Conservation (phyloP, 768 basidiomycete genomes). For the Leccinellum albellum region DNA sequence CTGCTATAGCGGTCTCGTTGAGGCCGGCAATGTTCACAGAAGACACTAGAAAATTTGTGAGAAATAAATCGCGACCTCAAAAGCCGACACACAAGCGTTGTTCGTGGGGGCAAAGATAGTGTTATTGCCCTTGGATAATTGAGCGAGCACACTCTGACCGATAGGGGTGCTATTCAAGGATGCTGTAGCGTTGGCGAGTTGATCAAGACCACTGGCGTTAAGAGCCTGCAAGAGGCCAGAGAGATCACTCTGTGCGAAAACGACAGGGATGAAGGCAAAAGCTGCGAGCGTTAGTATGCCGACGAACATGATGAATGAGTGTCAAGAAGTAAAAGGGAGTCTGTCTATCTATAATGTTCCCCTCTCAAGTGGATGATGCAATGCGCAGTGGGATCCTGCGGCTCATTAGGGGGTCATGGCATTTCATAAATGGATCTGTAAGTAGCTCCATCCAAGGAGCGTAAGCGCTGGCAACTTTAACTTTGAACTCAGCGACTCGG, state of each 20-base stretch:
- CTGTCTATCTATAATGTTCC: background rate
- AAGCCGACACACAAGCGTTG: constrained; percentile 44
- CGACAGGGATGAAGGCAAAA: constrained; percentile 25
- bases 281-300: constrained; percentile 1
- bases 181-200: constrained; percentile 37
- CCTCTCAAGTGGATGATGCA: constrained; percentile 17
- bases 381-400: constrained; percentile 20
- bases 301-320: constrained; percentile 18
- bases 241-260: constrained; percentile 32
- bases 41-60: constrained; percentile 12
- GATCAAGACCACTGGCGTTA: constrained; percentile 37
- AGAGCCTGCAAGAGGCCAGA: constrained; percentile 37
- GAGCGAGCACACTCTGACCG: constrained; percentile 42
- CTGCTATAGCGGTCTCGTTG: constrained; percentile 38
- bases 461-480: background rate
- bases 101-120: constrained; percentile 60
- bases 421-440: background rate
- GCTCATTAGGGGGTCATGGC: background rate
- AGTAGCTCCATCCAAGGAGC: background rate
- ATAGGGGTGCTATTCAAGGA: constrained; percentile 41
- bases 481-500: constrained; percentile 14
- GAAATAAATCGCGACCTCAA: background rate
- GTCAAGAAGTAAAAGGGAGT: background rate
- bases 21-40: constrained; percentile 7
- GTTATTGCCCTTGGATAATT: constrained; percentile 42